Conservation (phyloP, 371 early-diverging fungal genomes). For the Gilbertella persicaria region DNA sequence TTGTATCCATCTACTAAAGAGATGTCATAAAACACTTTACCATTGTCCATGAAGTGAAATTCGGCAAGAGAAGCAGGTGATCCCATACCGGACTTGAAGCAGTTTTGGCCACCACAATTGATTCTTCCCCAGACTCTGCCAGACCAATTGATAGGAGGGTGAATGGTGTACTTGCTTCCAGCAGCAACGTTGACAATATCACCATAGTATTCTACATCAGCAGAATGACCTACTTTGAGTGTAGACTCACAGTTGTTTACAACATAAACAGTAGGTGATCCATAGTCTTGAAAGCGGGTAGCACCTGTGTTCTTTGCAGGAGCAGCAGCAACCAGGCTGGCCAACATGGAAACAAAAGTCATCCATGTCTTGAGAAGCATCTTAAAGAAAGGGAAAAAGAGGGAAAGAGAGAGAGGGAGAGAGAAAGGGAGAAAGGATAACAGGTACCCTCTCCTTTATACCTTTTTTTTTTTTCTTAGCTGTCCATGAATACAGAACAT, state of each 20-base stretch:
- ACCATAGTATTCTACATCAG: constrained; percentile 20
- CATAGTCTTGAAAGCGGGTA: no score
- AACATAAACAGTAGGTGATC: constrained; percentile 18
- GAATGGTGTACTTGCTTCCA: constrained; percentile 17
- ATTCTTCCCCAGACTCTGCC: constrained; percentile 44
- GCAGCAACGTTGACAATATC: constrained; percentile 14
- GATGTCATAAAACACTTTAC: constrained; percentile 37
- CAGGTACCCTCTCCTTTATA: no score
- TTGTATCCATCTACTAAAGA: constrained; percentile 48
- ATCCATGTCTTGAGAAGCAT: no score
- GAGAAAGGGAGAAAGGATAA: no score
- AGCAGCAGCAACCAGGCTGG: no score
- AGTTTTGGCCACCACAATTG: constrained; percentile 18
- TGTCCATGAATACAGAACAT: no score
- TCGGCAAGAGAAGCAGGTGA: constrained; percentile 40
- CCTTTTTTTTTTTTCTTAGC: no score
- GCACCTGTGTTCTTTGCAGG: no score
- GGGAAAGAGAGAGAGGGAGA: no score
- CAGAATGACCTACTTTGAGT: constrained; percentile 15
- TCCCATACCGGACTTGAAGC: constrained; percentile 26
- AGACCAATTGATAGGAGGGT: constrained; percentile 30
- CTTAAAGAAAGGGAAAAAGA: no score
- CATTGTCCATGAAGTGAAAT: constrained; percentile 31
- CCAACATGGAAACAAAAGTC: no score
- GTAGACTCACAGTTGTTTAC: constrained; percentile 12